phyloP scores from a whole-genome alignment of 495 filamentous ascomycete species.

The Hypoxylon subgilvum region DNA sequence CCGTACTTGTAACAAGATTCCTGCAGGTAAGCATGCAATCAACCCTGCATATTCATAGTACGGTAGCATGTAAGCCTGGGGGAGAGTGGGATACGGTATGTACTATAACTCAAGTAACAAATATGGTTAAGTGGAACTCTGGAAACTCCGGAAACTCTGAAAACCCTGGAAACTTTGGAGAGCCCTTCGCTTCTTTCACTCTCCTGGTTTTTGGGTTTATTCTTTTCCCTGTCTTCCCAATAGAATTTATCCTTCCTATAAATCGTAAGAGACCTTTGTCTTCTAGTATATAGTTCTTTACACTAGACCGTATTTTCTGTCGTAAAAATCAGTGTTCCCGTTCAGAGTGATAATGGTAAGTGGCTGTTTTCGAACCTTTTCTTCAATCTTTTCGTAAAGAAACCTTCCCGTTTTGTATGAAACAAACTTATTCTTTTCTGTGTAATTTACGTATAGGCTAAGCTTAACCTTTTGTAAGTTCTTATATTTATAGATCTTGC shows the following conservation, averaged over 20 bases:
- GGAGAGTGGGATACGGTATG: too few relatives aligned
- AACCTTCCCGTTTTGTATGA: neutral
- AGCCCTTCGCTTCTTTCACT: neutral
- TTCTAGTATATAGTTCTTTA: neutral
- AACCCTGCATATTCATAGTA: too few relatives aligned
- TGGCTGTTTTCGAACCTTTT: neutral
- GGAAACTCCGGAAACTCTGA: neutral
- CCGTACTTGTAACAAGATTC: too few relatives aligned
- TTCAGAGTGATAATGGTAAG: neutral
- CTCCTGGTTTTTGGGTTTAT: neutral
- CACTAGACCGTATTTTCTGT: neutral
- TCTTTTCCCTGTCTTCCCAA: too few relatives aligned
- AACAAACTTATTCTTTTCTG: neutral
- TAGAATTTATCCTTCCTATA: neutral
- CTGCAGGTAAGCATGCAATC: too few relatives aligned
- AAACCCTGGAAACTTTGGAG: too few relatives aligned
- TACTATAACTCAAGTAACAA: neutral
- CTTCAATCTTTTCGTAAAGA: neutral
- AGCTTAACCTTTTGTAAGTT: neutral
- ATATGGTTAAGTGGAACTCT: neutral
- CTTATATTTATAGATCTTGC: neutral
- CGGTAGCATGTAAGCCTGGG: too few relatives aligned
- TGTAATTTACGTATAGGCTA: neutral
- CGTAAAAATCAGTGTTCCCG: too few relatives aligned
- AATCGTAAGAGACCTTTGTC: neutral